Conservation (phyloP, 306 rosid genomes). For the Prunus fruticosa region DNA sequence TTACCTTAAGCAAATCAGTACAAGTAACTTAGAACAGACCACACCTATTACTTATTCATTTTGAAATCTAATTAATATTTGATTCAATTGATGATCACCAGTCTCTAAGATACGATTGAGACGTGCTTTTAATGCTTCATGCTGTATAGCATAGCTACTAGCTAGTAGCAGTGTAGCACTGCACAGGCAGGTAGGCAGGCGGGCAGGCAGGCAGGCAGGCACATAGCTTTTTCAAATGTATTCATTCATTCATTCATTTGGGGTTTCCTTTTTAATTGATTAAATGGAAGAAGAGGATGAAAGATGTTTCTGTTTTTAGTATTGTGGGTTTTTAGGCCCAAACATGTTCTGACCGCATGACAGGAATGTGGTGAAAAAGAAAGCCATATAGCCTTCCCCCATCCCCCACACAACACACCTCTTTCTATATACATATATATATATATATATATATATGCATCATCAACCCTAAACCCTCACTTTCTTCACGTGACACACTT, state of each 20-base stretch:
- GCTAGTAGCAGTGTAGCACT: background rate
- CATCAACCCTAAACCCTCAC: background rate
- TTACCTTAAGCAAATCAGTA: too few species aligned
- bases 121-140: constrained; percentile 5
- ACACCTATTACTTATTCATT: background rate
- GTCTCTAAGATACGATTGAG: background rate
- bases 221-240: background rate
- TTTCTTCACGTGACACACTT: background rate
- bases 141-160: background rate
- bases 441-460: background rate
- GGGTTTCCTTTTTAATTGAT: constrained; percentile 1
- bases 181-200: background rate
- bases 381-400: constrained; percentile 15
- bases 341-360: constrained; percentile 28
- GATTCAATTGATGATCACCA: background rate
- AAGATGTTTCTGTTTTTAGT: constrained; percentile 31
- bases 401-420: background rate
- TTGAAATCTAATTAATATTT: background rate
- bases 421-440: background rate
- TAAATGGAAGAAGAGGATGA: constrained; percentile 28
- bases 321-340: constrained; percentile 28
- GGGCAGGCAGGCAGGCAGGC: too few species aligned
- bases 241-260: background rate
- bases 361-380: constrained; percentile 60
- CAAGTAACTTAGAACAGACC: too few species aligned